Conservation (phyloP, 2,329 filamentous ascomycete genomes). For the Davidsoniella virescens region DNA sequence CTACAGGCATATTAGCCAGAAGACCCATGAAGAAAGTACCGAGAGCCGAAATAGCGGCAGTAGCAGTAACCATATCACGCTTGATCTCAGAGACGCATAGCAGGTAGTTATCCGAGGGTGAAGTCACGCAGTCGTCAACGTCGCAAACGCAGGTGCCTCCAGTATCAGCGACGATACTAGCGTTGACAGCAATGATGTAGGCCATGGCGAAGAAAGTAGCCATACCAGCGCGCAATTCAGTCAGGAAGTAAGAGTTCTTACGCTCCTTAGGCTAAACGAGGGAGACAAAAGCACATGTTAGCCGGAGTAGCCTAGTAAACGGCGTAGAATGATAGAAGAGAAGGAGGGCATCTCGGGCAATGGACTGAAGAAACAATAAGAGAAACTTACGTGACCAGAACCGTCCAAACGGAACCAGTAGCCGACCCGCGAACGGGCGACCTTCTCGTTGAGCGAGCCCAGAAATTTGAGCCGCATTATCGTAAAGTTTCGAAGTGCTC, state of each 20-base stretch:
- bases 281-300: not conserved
- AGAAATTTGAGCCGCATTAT: conserved; percentile 40
- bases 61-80: conserved; percentile 69
- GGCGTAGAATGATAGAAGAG: not conserved
- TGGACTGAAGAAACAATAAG: not conserved
- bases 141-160: conserved; percentile 62
- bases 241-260: conserved; percentile 62
- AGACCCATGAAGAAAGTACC: conserved; percentile 73
- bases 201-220: conserved; percentile 59
- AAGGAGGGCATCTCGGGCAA: conserved; percentile 1
- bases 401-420: conserved; percentile 67
- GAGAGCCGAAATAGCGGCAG: conserved; percentile 65
- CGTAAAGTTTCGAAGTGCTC: conserved; percentile 21
- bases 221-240: conserved; percentile 67
- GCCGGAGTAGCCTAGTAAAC: not conserved
- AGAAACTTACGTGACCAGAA: conserved; percentile 55
- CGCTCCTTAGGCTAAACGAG: conserved; percentile 44
- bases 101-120: conserved; percentile 31
- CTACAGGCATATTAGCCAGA: conserved; percentile 53
- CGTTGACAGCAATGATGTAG: conserved; percentile 38
- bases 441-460: conserved; percentile 33
- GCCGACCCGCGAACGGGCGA: conserved; percentile 51
- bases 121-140: conserved; percentile 10
- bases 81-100: conserved; percentile 50
- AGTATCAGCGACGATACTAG: conserved; percentile 40